Base-by-base conservation (phyloP, 2,329 filamentous ascomycete genomes). In the Diplocarpon mali region DNA sequence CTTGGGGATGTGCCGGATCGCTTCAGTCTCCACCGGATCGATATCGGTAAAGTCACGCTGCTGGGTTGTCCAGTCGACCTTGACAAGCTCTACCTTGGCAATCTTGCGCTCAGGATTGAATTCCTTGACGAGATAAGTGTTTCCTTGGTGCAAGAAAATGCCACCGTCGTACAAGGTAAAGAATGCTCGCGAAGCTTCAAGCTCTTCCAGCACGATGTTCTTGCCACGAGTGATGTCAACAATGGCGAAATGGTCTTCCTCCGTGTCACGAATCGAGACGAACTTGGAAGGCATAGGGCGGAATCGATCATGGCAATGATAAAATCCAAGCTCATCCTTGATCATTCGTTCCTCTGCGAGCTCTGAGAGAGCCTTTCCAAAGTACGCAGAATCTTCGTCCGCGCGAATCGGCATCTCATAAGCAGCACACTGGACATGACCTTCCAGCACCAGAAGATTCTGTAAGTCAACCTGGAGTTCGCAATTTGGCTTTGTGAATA, bases 131-230 rank as follows among this genome's bases (percentile, higher is more conserved):
- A 96, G 73, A 60, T 95, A 98, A 1, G 83, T 90, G 51, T 80
- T 79, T n/a, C 92, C 92, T 65, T 98, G 92, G 57, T 98, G 92
- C 5, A 98, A 71, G 66, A 94, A 98, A 50, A 98, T 95, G 36
- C 87, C 92, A 11, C 92, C 92, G 62, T 96, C 90, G 63, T 98
- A 98, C 48, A 98, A 76, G 1, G 88, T 95, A 64, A 95, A 96
- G 54, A 87, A 90, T 1, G 90, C 90, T n/a, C 92, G 79, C 1
- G 85, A 92, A 1, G 88, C 86, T 65, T 96, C 92, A n/a, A 98
- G 74, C 65, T 96, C 89, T 68, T 98, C 92, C 1, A 98, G 73
- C 0, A 98, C 84, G 0, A 80, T 69, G 60, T 96, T 96, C 44
- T 78, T 77, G 20, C 80, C 80, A 53, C 92, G 77, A 0, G 86